These are phyloP conservation scores for Ogataea haglerorum DNA, from an alignment of 805 yeast species.

Conservation along the genomic window DNA sequence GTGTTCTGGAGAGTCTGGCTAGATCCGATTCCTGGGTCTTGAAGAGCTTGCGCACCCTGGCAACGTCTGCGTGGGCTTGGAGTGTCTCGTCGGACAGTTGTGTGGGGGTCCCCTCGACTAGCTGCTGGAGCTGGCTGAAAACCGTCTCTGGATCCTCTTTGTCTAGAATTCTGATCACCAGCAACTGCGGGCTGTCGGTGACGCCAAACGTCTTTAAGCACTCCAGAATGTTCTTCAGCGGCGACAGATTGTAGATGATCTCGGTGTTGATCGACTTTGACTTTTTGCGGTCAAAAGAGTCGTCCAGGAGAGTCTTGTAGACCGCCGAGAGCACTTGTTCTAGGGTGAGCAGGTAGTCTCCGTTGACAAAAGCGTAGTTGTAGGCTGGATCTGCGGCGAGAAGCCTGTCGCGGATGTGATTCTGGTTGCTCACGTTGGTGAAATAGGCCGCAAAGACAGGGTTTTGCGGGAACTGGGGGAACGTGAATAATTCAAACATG, in stretches of 20 bases:
- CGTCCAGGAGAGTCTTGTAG: conserved; percentile 57
- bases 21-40: conserved; percentile 24
- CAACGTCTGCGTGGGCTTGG: conserved; percentile 31
- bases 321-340: conserved; percentile 63
- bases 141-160: conserved; percentile 18
- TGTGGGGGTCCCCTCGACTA: conserved; percentile 35
- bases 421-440: conserved; percentile 42
- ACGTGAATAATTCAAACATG: conserved; percentile 12
- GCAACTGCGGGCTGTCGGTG: conserved; percentile 41
- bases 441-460: conserved; percentile 35
- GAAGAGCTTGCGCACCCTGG: conserved; percentile 23
- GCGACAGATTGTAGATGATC: conserved; percentile 63
- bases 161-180: conserved; percentile 49
- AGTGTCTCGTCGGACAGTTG: conserved; percentile 34
- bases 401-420: conserved; percentile 42
- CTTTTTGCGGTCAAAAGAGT: conserved; percentile 43
- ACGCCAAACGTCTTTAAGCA: conserved; percentile 71
- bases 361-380: conserved; percentile 65
- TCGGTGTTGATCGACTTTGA: conserved; percentile 73
- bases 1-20: conserved; percentile 20
- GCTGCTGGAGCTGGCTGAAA: conserved; percentile 15
- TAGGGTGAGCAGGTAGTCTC: conserved; percentile 50
- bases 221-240: conserved; percentile 68
- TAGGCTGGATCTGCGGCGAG: conserved; percentile 44
- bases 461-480: conserved; percentile 20